These are phyloP conservation scores for Gremmenia infestans DNA, from an alignment of 2,329 filamentous ascomycete species.

Conservation along the genomic window DNA sequence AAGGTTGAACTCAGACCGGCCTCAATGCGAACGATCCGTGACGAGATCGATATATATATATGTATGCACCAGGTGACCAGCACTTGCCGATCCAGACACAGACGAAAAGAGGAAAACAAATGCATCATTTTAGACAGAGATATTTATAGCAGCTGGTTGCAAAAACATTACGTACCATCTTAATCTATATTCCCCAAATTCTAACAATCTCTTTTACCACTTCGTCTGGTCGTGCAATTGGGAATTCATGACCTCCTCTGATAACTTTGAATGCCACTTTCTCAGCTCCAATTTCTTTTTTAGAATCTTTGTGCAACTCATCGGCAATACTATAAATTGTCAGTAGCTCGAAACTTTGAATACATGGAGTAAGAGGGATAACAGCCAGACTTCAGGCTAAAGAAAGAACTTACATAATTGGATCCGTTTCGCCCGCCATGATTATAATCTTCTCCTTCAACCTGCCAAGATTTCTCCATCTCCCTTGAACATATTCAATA, in stretches of 20 bases:
- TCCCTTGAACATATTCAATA: slow-evolving; percentile 46
- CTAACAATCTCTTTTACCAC: slow-evolving; percentile 44
- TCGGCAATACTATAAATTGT: slow-evolving; percentile 31
- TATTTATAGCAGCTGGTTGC: neutral
- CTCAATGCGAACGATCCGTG: neutral
- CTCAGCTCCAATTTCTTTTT: slow-evolving; percentile 28
- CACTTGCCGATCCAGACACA: neutral
- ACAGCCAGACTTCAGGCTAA: slow-evolving; percentile 29
- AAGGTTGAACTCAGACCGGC: neutral
- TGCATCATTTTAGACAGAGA: neutral
- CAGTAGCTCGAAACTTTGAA: neutral
- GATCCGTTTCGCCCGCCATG: slow-evolving; percentile 40
- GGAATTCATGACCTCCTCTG: slow-evolving; percentile 56
- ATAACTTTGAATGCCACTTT: slow-evolving; percentile 48
- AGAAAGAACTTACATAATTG: slow-evolving; percentile 41
- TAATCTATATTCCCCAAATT: slow-evolving; percentile 37
- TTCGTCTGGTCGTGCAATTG: slow-evolving; percentile 48
- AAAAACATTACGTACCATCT: neutral
- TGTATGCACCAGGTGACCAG: neutral
- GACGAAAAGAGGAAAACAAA: neutral
- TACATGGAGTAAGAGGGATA: slow-evolving; percentile 36
- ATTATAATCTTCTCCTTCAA: slow-evolving; percentile 48
- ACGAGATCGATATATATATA: neutral
- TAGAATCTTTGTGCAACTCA: slow-evolving; percentile 31
- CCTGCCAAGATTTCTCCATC: slow-evolving; percentile 43